Evolutionary conservation across 1,284 basidiomycete species (phyloP).

Genomic region (Thelephora terrestris): DNA sequence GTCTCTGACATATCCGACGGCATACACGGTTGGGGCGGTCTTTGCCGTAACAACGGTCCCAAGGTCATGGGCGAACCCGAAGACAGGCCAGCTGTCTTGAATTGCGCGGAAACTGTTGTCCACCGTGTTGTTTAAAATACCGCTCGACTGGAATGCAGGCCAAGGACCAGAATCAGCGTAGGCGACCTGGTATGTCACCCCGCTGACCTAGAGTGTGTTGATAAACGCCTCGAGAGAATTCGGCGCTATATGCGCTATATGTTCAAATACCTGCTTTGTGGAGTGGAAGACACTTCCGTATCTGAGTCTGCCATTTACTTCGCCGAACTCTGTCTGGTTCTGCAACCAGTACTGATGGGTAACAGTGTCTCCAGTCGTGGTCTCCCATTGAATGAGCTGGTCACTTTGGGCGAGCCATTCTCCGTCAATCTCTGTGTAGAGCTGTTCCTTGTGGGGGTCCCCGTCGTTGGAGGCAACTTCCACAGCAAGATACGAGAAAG

Average conservation of each 20-base stretch:
- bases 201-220: constrained; percentile 11
- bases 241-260: too few species aligned
- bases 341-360: constrained; percentile 8
- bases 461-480: constrained; percentile 22
- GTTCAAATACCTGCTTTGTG: not conserved
- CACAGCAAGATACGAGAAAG: constrained; percentile 24
- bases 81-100: constrained; percentile 17
- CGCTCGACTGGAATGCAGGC: constrained; percentile 20
- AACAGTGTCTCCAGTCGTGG: constrained; percentile 3
- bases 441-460: constrained; percentile 19
- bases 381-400: constrained; percentile 7
- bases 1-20: constrained; percentile 24
- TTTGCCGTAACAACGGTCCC: constrained; percentile 18
- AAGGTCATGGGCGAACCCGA: constrained; percentile 23
- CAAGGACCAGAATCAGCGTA: constrained; percentile 20
- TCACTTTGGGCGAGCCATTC: constrained; percentile 9
- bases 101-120: constrained; percentile 25
- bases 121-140: constrained; percentile 21
- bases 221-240: not conserved
- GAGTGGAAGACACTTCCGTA: constrained; percentile 4
- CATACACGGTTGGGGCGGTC: constrained; percentile 20
- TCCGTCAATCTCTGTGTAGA: constrained; percentile 27
- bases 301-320: not conserved
- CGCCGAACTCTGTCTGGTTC: constrained; percentile 1
- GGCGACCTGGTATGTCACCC: constrained; percentile 25